These are phyloP conservation scores for Lablab purpureus DNA, from an alignment of 306 rosid genomes.

Conservation along the genomic window DNA sequence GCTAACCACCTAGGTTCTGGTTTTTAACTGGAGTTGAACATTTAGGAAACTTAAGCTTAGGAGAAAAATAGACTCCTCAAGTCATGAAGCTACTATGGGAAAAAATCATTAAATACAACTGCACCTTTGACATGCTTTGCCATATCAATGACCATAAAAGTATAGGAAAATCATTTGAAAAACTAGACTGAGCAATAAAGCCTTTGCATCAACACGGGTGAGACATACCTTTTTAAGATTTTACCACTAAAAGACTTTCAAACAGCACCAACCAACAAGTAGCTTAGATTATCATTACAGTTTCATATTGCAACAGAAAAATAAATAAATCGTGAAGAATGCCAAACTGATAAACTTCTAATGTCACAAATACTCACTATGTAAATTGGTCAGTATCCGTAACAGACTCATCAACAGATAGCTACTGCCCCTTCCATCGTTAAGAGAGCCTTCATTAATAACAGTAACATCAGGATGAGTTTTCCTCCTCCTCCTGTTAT, in stretches of 20 bases:
- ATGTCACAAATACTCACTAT: conserved; percentile 61
- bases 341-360: conserved; percentile 34
- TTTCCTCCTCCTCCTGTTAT: conserved; percentile 85
- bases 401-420: conserved; percentile 74
- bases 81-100: neutral
- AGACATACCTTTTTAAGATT: conserved; percentile 15
- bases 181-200: conserved; percentile 20
- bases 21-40: neutral
- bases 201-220: conserved; percentile 1
- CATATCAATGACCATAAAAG: neutral
- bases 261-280: neutral
- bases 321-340: conserved; percentile 38
- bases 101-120: neutral
- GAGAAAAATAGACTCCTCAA: conserved; percentile 8
- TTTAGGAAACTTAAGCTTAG: neutral
- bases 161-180: neutral
- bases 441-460: conserved; percentile 66
- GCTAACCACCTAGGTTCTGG: neutral
- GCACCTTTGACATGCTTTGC: conserved; percentile 12
- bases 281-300: conserved; percentile 14
- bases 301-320: conserved; percentile 33
- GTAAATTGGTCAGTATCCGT: conserved; percentile 78
- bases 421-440: conserved; percentile 72
- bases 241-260: neutral
- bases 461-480: conserved; percentile 69